Percentiles rank a stretch among this genome's conserved stretches.
Evolutionary conservation across 805 yeast genomes (phyloP).

Genomic region (Lachancea sp.): DNA sequence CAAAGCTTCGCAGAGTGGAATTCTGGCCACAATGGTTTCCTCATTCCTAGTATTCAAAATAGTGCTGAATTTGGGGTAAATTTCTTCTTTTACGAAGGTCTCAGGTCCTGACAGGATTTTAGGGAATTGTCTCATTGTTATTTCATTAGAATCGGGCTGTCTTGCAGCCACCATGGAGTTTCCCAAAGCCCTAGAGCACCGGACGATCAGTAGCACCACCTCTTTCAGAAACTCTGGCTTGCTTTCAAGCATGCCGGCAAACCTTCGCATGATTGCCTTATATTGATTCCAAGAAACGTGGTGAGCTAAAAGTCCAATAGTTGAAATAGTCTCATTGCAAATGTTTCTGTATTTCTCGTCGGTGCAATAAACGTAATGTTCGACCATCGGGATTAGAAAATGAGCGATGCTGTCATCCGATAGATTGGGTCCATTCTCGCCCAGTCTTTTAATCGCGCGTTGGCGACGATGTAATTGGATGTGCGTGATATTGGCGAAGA

Average conservation of each 20-base stretch:
- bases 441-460: conserved; percentile 66
- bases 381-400: conserved; percentile 78
- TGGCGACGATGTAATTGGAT: conserved; percentile 83
- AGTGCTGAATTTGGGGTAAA: conserved; percentile 57
- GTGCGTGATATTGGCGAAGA: conserved; percentile 70
- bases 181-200: conserved; percentile 46
- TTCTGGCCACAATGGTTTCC: conserved; percentile 66
- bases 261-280: conserved; percentile 66
- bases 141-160: conserved; percentile 15
- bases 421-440: conserved; percentile 42
- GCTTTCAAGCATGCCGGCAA: conserved; percentile 45
- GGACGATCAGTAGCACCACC: conserved; percentile 51
- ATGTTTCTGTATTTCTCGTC: conserved; percentile 56
- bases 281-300: conserved; percentile 73
- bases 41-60: conserved; percentile 62
- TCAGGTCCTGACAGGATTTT: conserved; percentile 35
- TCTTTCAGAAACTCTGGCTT: conserved; percentile 48
- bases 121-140: conserved; percentile 33
- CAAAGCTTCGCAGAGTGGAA: conserved; percentile 76
- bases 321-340: conserved; percentile 56
- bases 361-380: conserved; percentile 59
- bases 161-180: conserved; percentile 29
- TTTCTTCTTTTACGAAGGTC: conserved; percentile 45
- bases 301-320: conserved; percentile 54
- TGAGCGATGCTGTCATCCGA: conserved; percentile 61